Evolutionary conservation across 352 stramenopile genomes (phyloP).

Genomic region (Phytophthora chlamydospora): DNA sequence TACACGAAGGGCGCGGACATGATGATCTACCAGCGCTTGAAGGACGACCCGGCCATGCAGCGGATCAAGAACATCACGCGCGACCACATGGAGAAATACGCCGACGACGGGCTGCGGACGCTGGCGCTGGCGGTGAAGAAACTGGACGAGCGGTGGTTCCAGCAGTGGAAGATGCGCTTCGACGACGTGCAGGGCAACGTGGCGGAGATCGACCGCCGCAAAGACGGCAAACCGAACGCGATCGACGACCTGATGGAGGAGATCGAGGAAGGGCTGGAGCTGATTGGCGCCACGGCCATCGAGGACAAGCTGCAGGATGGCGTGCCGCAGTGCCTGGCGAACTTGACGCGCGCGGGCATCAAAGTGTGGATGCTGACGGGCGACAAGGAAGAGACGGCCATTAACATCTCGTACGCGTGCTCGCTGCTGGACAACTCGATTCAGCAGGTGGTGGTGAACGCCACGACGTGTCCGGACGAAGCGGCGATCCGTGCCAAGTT

Average conservation of each 20-base stretch:
- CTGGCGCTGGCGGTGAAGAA: slow-evolving; percentile 78
- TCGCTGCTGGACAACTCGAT: slow-evolving; percentile 87
- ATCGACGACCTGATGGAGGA: slow-evolving; percentile 84
- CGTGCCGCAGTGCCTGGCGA: slow-evolving; percentile 85
- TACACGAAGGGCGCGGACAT: slow-evolving; percentile 94
- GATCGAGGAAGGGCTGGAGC: slow-evolving; percentile 79
- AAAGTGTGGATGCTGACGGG: slow-evolving; percentile 97
- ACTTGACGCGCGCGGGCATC: slow-evolving; percentile 86
- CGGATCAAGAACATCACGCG: slow-evolving; percentile 62
- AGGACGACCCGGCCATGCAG: slow-evolving; percentile 53
- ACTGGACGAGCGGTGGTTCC: slow-evolving; percentile 74
- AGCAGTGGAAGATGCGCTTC: slow-evolving; percentile 75
- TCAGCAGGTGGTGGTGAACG: slow-evolving; percentile 78
- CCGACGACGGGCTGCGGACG: slow-evolving; percentile 85
- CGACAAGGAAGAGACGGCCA: slow-evolving; percentile 95
- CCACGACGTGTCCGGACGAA: slow-evolving; percentile 68
- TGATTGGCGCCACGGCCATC: slow-evolving; percentile 92
- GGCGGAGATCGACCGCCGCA: slow-evolving; percentile 75
- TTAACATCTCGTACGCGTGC: slow-evolving; percentile 95
- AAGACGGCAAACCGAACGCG: slow-evolving; percentile 77
- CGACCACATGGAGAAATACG: slow-evolving; percentile 86
- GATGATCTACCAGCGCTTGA: slow-evolving; percentile 89
- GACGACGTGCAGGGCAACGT: slow-evolving; percentile 75
- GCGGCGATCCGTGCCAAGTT: slow-evolving; percentile 70
- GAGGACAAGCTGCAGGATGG: slow-evolving; percentile 93